Evolutionary conservation across 805 yeast genomes (phyloP).

Genomic region (Jamesozyma jinghongensis): DNA sequence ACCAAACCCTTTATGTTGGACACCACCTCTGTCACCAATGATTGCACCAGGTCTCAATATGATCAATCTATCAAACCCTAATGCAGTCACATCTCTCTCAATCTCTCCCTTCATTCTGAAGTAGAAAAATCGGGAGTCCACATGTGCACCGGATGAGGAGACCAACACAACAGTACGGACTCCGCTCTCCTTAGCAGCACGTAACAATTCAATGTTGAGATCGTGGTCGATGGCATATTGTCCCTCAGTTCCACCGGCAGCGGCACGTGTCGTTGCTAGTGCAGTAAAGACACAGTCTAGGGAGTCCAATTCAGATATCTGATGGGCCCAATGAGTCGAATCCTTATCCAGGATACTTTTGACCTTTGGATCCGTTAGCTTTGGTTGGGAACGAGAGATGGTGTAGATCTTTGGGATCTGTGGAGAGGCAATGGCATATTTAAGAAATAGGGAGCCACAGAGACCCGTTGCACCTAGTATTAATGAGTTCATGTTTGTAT

Average conservation of each 20-base stretch:
- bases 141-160: constrained; percentile 56
- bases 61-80: constrained; percentile 62
- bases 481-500: constrained; percentile 24
- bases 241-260: constrained; percentile 63
- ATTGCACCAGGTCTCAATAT: constrained; percentile 72
- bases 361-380: constrained; percentile 25
- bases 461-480: constrained; percentile 73
- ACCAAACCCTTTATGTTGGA: constrained; percentile 31
- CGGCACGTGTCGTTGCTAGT: constrained; percentile 66
- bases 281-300: constrained; percentile 48
- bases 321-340: constrained; percentile 41
- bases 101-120: constrained; percentile 62
- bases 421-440: constrained; percentile 33
- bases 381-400: constrained; percentile 41
- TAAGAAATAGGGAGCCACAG: constrained; percentile 53
- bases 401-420: constrained; percentile 37
- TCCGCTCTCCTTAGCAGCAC: constrained; percentile 64
- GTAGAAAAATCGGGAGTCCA: constrained; percentile 52
- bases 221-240: constrained; percentile 71
- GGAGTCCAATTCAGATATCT: constrained; percentile 23
- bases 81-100: constrained; percentile 54
- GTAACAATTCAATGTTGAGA: constrained; percentile 56
- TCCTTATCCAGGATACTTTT: constrained; percentile 38
- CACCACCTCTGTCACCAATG: constrained; percentile 49
- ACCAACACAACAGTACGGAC: constrained; percentile 59